Conservation (phyloP, 305 asterid species). For the Fraxinus baroniana region DNA sequence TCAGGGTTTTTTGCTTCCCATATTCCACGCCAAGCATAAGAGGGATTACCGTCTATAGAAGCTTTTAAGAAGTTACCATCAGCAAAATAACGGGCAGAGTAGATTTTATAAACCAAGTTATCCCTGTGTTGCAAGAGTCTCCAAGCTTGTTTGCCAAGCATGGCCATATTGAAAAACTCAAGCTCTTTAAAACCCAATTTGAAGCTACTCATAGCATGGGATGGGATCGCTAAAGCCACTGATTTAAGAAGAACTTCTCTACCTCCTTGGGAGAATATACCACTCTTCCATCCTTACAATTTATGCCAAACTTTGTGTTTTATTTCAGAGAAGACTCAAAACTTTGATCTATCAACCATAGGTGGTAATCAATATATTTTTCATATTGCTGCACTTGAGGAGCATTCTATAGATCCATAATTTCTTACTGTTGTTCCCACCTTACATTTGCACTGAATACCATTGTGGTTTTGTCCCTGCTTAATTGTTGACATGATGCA, state of each 20-base stretch:
- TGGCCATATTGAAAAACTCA: background rate
- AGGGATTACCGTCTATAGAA: background rate
- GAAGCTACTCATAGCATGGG: background rate
- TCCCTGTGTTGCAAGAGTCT: background rate
- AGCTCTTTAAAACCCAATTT: background rate
- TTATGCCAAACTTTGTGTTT: background rate
- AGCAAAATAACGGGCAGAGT: background rate
- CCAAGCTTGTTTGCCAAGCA: background rate
- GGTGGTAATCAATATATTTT: background rate
- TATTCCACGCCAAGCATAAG: background rate
- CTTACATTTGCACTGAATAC: background rate
- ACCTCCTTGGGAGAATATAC: background rate
- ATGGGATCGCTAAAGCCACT: background rate
- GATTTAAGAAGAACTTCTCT: background rate
- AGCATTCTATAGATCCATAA: background rate
- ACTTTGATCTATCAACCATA: background rate
- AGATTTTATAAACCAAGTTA: background rate
- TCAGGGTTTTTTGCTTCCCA: background rate
- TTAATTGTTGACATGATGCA: background rate
- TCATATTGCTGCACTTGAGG: background rate
- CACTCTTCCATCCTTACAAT: background rate
- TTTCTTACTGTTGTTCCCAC: background rate
- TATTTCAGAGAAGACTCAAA: background rate
- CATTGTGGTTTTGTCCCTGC: background rate
- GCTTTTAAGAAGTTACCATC: background rate